Conservation (phyloP, 257 asterid genomes). For the Solanum tarijense region DNA sequence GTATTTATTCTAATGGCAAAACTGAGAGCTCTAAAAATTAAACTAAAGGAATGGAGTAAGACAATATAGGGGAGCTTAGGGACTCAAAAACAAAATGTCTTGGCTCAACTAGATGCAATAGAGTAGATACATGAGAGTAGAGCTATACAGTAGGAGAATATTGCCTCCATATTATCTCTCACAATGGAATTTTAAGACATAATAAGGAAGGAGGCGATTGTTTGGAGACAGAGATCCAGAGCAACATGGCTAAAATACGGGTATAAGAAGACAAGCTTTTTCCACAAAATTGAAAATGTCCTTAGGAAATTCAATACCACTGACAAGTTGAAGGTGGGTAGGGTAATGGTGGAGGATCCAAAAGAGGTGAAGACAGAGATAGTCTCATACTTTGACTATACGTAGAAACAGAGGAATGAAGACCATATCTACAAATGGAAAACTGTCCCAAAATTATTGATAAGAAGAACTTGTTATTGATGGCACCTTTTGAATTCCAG, state of each 20-base stretch:
- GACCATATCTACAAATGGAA: background rate
- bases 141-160: background rate
- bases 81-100: background rate
- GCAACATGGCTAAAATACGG: background rate
- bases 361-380: background rate
- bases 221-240: background rate
- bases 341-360: background rate
- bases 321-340: background rate
- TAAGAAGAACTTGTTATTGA: background rate
- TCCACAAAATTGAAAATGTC: background rate
- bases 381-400: background rate
- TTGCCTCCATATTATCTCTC: background rate
- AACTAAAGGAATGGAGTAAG: background rate
- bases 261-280: background rate
- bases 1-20: background rate
- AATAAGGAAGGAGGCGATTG: background rate
- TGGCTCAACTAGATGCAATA: background rate
- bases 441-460: background rate
- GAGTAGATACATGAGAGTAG: background rate
- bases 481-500: background rate
- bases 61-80: background rate
- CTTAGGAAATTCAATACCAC: background rate
- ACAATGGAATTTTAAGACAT: background rate
- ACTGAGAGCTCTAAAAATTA: background rate
- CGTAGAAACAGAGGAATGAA: too few relatives aligned